A percentile compares a stretch with the other conserved stretches of the same genome.
These are phyloP conservation scores for Sicyos baderoa DNA, from an alignment of 306 rosid species.

Conservation along the genomic window DNA sequence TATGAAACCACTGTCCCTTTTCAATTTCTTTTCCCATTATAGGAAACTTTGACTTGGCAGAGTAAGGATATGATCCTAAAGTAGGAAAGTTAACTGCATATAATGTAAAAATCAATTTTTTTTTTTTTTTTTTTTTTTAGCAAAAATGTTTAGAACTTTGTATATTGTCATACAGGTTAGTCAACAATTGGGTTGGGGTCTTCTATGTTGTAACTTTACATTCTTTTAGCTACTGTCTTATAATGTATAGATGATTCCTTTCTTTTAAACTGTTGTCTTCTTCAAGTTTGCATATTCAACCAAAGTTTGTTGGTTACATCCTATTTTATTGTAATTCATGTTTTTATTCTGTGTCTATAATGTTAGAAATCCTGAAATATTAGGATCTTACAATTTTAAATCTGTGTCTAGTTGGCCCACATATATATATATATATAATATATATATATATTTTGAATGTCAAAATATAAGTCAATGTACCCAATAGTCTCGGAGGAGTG, in stretches of 20 bases:
- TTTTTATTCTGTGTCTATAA: too few relatives aligned
- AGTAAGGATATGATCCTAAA: not conserved
- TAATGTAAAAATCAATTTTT: conserved; percentile 8
- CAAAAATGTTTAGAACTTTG: not conserved
- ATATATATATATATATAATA: too few relatives aligned
- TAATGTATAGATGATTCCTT: not conserved
- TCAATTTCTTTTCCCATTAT: not conserved
- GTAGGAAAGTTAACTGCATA: not conserved
- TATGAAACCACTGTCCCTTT: not conserved
- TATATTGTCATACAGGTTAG: not conserved
- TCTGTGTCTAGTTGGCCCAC: too few relatives aligned
- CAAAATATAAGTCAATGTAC: too few relatives aligned
- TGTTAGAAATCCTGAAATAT: too few relatives aligned
- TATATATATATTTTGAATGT: too few relatives aligned
- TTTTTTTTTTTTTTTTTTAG: not conserved
- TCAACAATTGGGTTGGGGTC: not conserved
- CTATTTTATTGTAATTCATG: not conserved
- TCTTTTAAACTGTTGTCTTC: not conserved
- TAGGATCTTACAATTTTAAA: too few relatives aligned
- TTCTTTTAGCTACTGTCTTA: not conserved
- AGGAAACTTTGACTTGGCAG: conserved; percentile 1
- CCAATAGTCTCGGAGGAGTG: too few relatives aligned
- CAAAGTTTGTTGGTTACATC: not conserved
- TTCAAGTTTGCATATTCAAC: not conserved
- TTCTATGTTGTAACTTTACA: not conserved